Evolutionary conservation across 257 asterid genomes (phyloP), one percentile per base, ranked within the genome.

Genomic region (Eustoma russellianum): DNA sequence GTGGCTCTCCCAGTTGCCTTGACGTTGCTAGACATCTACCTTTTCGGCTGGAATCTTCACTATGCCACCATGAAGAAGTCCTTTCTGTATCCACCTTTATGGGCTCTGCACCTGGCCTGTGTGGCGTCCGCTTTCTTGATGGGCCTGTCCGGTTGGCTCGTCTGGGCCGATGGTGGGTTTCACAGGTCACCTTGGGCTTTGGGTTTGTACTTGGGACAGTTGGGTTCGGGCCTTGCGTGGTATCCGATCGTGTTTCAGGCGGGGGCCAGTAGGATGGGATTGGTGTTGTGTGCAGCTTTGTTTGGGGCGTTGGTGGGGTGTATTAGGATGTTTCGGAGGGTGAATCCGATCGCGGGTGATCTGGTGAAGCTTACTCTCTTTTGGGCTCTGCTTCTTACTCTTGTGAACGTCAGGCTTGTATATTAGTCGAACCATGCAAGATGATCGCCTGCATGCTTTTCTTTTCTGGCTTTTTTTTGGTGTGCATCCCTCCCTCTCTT

Each of bases 131-230:
- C 93, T 19, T 62, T 70, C 43, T 38, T 88, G 0, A 79, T 83
- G 71, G 87, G 95, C 33, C 79, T 92, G 6, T 85, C 97, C 0
- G 86, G 93, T 9, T 92, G 97, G 97, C 84, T 92, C 0, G 88
- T 92, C 0, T 92, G 97, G 97, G 96, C 87, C 5, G 97, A 83
- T 0, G 94, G 97, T 5, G 97, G 99, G n/a, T 88, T 88, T 60
- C 99, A 88, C 52, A 73, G 76, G 17, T 56, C 70, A 17, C 94
- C 95, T 9, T 55, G 41, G 6, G 86, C 95, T 3, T 54, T 92
- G 65, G 48, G 48, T 10, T 65, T 87, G 6, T 92, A 84, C 58
- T 38, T 83, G 55, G 62, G 74, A 6, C 94, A 88, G 77, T 57
- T 88, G 1, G 66, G 47, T 8, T 60, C 85, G 1, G 60, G 93